A percentile compares a stretch with the other conserved stretches of the same genome.
Conservation (phyloP, 1,139 yeast genomes). For the Nakaseomyces delphensis region DNA sequence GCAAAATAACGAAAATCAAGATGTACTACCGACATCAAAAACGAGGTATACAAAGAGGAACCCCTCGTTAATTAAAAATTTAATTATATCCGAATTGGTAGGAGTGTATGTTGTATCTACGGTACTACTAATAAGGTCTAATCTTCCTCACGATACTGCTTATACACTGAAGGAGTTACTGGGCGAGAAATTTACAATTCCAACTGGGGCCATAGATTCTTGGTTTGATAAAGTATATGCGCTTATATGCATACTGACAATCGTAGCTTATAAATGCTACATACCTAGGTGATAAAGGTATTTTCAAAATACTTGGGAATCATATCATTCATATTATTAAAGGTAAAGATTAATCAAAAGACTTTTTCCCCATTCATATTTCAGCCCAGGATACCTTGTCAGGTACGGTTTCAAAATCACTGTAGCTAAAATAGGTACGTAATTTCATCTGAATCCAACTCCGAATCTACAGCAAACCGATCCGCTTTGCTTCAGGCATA, state of each 20-base stretch:
- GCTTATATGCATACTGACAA: conserved; percentile 45
- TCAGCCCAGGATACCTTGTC: no score
- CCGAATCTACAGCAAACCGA: no score
- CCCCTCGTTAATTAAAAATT: conserved; percentile 33
- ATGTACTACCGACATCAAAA: conserved; percentile 19
- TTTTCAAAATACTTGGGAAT: no score
- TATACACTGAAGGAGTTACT: conserved; percentile 30
- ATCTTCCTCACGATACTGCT: conserved; percentile 53
- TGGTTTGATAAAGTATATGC: conserved; percentile 78
- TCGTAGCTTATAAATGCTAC: conserved; percentile 37
- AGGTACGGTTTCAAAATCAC: no score
- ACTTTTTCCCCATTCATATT: no score
- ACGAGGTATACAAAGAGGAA: conserved; percentile 8
- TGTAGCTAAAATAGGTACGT: no score
- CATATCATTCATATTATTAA: no score
- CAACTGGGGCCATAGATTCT: conserved; percentile 55
- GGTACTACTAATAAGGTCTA: conserved; percentile 64
- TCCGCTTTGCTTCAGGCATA: no score
- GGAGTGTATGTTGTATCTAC: conserved; percentile 80
- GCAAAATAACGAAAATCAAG: conserved; percentile 14
- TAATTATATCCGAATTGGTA: conserved; percentile 58
- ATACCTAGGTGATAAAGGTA: no score
- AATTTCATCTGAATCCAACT: no score
- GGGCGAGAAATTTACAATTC: conserved; percentile 27
- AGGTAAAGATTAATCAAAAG: no score